Percentiles rank a stretch among this genome's conserved stretches.
These are phyloP conservation scores for Pistacia vera DNA, from an alignment of 345 rosid genomes.

Conservation along the genomic window DNA sequence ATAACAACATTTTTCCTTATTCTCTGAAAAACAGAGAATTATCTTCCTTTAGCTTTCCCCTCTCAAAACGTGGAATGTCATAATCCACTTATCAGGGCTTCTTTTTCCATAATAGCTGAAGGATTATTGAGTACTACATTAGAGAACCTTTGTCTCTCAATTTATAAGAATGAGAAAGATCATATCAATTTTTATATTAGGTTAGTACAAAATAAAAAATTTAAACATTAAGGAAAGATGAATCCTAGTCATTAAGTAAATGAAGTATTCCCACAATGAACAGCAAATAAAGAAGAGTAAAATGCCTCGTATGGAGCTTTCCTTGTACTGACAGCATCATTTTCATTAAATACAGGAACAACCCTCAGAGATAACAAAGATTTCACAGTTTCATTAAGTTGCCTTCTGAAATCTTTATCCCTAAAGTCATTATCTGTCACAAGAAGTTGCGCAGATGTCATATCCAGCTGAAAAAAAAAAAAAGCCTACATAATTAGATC, in stretches of 20 bases:
- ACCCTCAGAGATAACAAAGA: constrained; percentile 71
- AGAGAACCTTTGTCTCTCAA: background rate
- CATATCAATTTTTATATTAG: background rate
- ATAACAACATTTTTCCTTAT: background rate
- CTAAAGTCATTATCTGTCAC: constrained; percentile 91
- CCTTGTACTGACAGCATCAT: constrained; percentile 97
- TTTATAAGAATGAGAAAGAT: background rate
- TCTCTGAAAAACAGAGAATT: background rate
- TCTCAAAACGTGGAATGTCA: background rate
- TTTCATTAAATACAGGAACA: constrained; percentile 94
- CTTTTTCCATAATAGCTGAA: background rate
- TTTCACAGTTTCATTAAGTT: constrained; percentile 75
- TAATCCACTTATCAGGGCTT: background rate
- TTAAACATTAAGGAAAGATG: background rate
- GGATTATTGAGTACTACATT: background rate
- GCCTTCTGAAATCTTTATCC: constrained; percentile 80
- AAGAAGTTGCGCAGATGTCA: constrained; percentile 93
- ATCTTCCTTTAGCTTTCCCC: too few relatives aligned
- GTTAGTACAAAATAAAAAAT: background rate
- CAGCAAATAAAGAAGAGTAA: constrained; percentile 16
- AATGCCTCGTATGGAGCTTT: constrained; percentile 97
- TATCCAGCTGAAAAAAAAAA: constrained; percentile 67
- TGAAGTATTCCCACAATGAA: background rate
- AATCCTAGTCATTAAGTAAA: background rate
- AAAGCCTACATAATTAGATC: background rate